Percentiles rank a stretch among this genome's conserved stretches.
Evolutionary conservation across 192 early-diverging fungal genomes (phyloP).

Genomic region (Backusella australiensis): DNA sequence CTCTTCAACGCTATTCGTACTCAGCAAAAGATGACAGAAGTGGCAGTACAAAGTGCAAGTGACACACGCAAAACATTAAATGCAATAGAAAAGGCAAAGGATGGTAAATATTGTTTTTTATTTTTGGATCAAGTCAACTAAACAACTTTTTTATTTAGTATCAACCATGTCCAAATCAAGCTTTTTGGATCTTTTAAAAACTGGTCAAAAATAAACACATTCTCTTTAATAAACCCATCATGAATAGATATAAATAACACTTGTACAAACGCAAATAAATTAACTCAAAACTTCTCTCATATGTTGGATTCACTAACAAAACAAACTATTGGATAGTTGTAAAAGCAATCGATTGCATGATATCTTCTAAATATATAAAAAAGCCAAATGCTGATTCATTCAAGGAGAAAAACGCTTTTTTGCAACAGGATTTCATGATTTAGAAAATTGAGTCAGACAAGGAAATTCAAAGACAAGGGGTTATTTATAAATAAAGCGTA

Average conservation of each 20-base stretch:
- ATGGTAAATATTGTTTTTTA: slow-evolving; percentile 16
- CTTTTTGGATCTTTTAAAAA: slow-evolving; percentile 73
- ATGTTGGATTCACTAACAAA: not conserved
- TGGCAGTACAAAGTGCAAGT: slow-evolving; percentile 53
- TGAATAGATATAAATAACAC: not conserved
- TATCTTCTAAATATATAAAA: not conserved
- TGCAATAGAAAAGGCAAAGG: slow-evolving; percentile 46
- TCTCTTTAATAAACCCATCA: not conserved
- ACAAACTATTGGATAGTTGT: not conserved
- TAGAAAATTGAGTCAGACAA: too few species aligned
- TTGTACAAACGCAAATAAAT: slow-evolving; percentile 1
- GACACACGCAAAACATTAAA: slow-evolving; percentile 40
- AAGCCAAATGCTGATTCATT: too few species aligned
- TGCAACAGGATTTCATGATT: too few species aligned
- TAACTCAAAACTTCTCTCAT: not conserved
- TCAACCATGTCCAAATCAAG: slow-evolving; percentile 64
- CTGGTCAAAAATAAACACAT: slow-evolving; percentile 35
- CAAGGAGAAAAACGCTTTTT: too few species aligned
- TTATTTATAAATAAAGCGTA: too few species aligned
- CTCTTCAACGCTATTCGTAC: slow-evolving; percentile 92
- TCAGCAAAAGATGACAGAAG: slow-evolving; percentile 79
- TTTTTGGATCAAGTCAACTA: too few species aligned
- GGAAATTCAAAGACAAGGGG: too few species aligned
- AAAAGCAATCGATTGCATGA: not conserved
- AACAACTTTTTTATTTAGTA: slow-evolving; percentile 35